Base-by-base conservation (phyloP, 257 asterid species). In the Rubia yunnanensis region DNA sequence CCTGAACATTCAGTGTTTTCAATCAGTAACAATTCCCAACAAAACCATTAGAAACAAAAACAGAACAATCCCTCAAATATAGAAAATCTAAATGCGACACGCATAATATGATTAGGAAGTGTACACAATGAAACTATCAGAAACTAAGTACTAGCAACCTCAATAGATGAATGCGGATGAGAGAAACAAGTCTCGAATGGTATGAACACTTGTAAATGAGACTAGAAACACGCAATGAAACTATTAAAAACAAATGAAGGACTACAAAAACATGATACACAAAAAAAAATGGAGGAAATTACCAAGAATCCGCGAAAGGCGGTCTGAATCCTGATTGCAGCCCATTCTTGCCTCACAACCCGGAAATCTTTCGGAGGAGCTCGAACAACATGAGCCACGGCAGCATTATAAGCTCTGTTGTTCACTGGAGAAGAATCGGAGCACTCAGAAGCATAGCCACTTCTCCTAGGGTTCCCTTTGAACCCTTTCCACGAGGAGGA, bases 221-320 rank as follows among this genome's bases (percentile, higher is more conserved):
- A 44, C 7, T 4, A 7, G 17, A 44, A 44, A 3, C 52, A 44
- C 20, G n/a, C 20, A 44, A 39, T 0, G 11, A 0, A 39, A 39
- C 15, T 0, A 39, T 0, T 44, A 17, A 10, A 39, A 39, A 39
- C 18, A 39, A 39, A 11, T 8, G 20, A 0, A 44, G 7, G 50
- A 41, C 5, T 41, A 5, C 20, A 41, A 41, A 41, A 2, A 0
- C 50, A 41, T 14, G 52, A 44, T 44, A 44, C 5, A 14, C 62
- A 24, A 30, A 14, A 7, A 50, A 14, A 2, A 20, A 17, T 58
- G 15, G 22, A 20, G 13, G 22, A 3, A 36, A 80, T 74, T 53
- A 92, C 97, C 95, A 92, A 73, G 63, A 92, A 92, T 18, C 92
- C 99, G 74, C 95, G 86, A 77, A 92, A 89, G 24, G 96, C 84